Base-by-base conservation (phyloP, 2,329 filamentous ascomycete genomes). In the Fusarium falciforme region DNA sequence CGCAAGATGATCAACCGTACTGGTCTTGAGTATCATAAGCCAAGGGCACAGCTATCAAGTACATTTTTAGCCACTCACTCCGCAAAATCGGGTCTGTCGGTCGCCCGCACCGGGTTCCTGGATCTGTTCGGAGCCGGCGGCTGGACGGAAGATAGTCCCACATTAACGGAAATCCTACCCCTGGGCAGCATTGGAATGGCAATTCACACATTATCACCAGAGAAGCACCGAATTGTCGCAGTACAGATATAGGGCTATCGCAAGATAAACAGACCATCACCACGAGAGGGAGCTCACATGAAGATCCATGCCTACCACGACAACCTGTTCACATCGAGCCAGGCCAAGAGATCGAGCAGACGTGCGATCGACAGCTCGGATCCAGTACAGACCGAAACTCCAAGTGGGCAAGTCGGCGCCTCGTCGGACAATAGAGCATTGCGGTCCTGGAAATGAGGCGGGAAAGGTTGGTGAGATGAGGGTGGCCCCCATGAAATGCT, bases 271-370 rank as follows among this genome's bases (percentile, higher is more conserved):
- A 44, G 17, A 40, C 36, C 40, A 61, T 27, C n/a, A n/a, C 25
- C 40, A 27, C 58, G 49, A 31, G 52, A 49, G 57, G 52, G 52
- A 36, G 27, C n/a, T 47, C n/a, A 64, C n/a, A 36, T 40, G 64
- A 44, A 61, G 72, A 74, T 73, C 70, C 70, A 73, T 73, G 67
- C 72, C 70, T 61, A 52, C 55, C 31, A 17, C 47, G n/a, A 20
- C 17, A 20, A 14, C 11, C 27, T 14, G 7, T 31, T 54, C 27
- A 54, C 49, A 54, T n/a, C 47, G 17, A 11, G 10, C 17, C n/a
- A 33, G 17, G 25, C 17, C n/a, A 54, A 54, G 49, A 54, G 17
- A 54, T 31, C 49, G 17, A 54, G 31, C n/a, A 20, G 17, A 54
- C 27, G 17, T 54, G 27, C 27, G 27, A 61, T 11, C 33, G 52